Conservation (phyloP, 192 early-diverging fungal species). For the Bifiguratus adelaidae region DNA sequence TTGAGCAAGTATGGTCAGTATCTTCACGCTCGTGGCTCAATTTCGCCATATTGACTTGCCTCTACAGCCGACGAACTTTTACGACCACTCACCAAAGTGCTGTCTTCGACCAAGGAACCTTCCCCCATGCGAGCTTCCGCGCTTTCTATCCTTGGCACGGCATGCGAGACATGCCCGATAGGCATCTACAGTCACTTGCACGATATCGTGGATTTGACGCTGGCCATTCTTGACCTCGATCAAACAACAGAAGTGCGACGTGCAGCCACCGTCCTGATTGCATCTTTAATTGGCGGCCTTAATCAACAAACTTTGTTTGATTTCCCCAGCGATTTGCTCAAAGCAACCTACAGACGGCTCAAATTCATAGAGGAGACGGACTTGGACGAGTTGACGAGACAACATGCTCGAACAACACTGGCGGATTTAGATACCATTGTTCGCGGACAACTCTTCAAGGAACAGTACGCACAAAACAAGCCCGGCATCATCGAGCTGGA, state of each 20-base stretch:
- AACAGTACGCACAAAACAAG: neutral
- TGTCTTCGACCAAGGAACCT: slow-evolving; percentile 7
- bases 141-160: slow-evolving; percentile 49
- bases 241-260: slow-evolving; percentile 44
- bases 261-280: slow-evolving; percentile 61
- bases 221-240: slow-evolving; percentile 58
- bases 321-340: slow-evolving; percentile 46
- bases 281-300: slow-evolving; percentile 63
- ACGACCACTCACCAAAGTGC: slow-evolving; percentile 14
- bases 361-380: slow-evolving; percentile 54
- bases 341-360: slow-evolving; percentile 42
- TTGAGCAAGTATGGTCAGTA: slow-evolving; percentile 58
- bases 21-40: neutral
- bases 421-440: slow-evolving; percentile 57
- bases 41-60: neutral
- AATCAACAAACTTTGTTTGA: slow-evolving; percentile 34
- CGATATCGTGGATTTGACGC: slow-evolving; percentile 55
- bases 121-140: slow-evolving; percentile 43
- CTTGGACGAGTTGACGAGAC: slow-evolving; percentile 55
- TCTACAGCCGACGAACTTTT: slow-evolving; percentile 21
- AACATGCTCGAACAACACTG: slow-evolving; percentile 60
- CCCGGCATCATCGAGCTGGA: neutral
- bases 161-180: slow-evolving; percentile 61
- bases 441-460: slow-evolving; percentile 20
- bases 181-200: slow-evolving; percentile 56